Base-by-base conservation (phyloP, 2,329 filamentous ascomycete species). In the Thielaviopsis punctulata region DNA sequence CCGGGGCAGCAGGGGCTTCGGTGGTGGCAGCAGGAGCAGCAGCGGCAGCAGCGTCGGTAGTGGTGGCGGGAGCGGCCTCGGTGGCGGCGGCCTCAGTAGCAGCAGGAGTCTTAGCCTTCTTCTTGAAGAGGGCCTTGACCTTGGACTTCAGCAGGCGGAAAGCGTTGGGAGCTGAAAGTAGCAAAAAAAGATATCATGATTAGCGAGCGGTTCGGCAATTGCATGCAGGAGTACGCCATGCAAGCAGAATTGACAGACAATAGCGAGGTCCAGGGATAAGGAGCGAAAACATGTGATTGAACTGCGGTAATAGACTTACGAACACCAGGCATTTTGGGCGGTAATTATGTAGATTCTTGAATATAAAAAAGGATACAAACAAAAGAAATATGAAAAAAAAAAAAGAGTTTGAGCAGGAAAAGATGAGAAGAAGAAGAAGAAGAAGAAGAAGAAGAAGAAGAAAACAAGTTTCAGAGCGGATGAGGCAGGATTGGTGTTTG, bases 121-220 rank as follows among this genome's bases (percentile, higher is more conserved):
- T 73, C 64, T 70, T 73, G 66, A 75, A 73, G 63, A 67, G 64
- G 57, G 66, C 64, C 69, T 71, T 73, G 61, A 78, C 61, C 71
- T 75, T 77, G 61, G 64, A 66, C 70, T 73, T 75, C 58, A 77
- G 58, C 65, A 76, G 76, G 61, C 72, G 70, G 56, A 77, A 64
- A 30, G 73, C 71, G 57, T 69, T 65, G 48, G 68, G 63, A 52
- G 73, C 73, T 77, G 30, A 57, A 27, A 23, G n/a, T 36, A 15
- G n/a, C 6, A 7, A 33, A 12, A 36, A 10, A 36, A 36, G 13
- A n/a, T n/a, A n/a, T 36, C 13, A 36, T n/a, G 13, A 6, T 36
- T 36, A 36, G 30, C 30, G 30, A 36, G 13, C 13, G n/a, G 30
- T 15, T 36, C 30, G 30, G 30, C 30, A 36, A 36, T 36, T 36